phyloP scores from a whole-genome alignment of 2,329 filamentous ascomycete species.

The Mycosphaerelloides madeirae region DNA sequence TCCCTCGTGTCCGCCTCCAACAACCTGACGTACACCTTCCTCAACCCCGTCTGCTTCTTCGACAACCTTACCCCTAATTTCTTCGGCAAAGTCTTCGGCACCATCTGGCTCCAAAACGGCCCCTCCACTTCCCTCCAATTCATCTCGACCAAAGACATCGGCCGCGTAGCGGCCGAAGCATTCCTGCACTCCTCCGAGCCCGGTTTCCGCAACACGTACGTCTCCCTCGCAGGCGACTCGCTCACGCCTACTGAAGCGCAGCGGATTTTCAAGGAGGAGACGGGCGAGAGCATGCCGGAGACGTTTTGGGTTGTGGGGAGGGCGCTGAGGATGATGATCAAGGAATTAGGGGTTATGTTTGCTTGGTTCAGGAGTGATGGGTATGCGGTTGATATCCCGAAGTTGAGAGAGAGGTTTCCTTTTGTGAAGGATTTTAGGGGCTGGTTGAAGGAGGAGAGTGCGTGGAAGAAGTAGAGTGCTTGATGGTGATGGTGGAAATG shows the following conservation, averaged over 20 bases:
- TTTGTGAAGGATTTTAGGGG: conserved; percentile 45
- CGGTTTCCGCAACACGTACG: conserved; percentile 42
- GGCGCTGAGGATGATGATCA: conserved; percentile 40
- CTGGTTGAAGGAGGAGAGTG: conserved; percentile 48
- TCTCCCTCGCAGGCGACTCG: conserved; percentile 52
- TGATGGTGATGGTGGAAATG: too few relatives aligned
- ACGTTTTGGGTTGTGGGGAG: conserved; percentile 41
- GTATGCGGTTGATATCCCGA: conserved; percentile 44
- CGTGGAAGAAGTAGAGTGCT: conserved; percentile 35
- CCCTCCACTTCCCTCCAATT: conserved; percentile 30
- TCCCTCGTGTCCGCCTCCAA: conserved; percentile 31
- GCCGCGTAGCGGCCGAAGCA: conserved; percentile 47
- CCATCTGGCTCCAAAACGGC: conserved; percentile 36
- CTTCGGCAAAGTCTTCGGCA: conserved; percentile 46
- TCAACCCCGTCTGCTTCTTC: conserved; percentile 60
- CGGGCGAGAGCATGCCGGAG: conserved; percentile 42
- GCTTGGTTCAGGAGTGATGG: conserved; percentile 49
- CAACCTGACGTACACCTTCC: conserved; percentile 56
- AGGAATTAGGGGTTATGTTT: conserved; percentile 29
- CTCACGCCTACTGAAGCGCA: conserved; percentile 45
- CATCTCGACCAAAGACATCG: conserved; percentile 39
- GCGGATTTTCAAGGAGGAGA: conserved; percentile 44
- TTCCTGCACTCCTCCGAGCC: conserved; percentile 40
- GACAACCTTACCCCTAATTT: conserved; percentile 52
- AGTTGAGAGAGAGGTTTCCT: conserved; percentile 41